Conservation (phyloP, 495 filamentous ascomycete genomes). For the Penicillium turbatum region DNA sequence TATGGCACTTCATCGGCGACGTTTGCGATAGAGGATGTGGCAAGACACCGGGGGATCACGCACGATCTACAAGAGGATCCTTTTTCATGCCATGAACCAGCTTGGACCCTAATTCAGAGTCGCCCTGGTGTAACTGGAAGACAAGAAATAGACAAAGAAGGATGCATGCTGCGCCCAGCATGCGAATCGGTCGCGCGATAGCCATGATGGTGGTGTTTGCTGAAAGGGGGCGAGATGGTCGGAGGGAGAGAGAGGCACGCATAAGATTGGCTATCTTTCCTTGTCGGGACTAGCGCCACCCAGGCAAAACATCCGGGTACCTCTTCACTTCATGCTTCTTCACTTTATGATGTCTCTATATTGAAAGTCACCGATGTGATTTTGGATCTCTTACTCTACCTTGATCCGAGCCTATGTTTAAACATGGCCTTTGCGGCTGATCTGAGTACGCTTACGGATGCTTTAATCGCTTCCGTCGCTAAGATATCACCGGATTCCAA, state of each 20-base stretch:
- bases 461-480: constrained; percentile 33
- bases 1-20: neutral
- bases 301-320: constrained; percentile 16
- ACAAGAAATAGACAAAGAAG: constrained; percentile 70
- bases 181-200: constrained; percentile 75
- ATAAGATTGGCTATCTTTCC: constrained; percentile 25
- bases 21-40: constrained; percentile 2
- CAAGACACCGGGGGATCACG: constrained; percentile 23
- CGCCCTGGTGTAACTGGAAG: constrained; percentile 60
- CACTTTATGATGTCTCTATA: constrained; percentile 1
- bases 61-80: constrained; percentile 84
- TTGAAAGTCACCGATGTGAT: neutral
- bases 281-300: constrained; percentile 28
- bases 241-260: constrained; percentile 12
- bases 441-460: constrained; percentile 33
- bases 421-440: constrained; percentile 47
- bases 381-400: neutral
- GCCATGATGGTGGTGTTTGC: constrained; percentile 55
- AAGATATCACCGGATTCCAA: constrained; percentile 27
- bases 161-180: constrained; percentile 65
- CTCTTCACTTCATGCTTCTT: constrained; percentile 9
- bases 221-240: constrained; percentile 20
- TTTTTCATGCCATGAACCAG: constrained; percentile 51
- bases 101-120: constrained; percentile 32
- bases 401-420: neutral